Evolutionary conservation across 441 rosid species (phyloP), one percentile per base, ranked within the genome.

Genomic region (Isatis lusitanica): DNA sequence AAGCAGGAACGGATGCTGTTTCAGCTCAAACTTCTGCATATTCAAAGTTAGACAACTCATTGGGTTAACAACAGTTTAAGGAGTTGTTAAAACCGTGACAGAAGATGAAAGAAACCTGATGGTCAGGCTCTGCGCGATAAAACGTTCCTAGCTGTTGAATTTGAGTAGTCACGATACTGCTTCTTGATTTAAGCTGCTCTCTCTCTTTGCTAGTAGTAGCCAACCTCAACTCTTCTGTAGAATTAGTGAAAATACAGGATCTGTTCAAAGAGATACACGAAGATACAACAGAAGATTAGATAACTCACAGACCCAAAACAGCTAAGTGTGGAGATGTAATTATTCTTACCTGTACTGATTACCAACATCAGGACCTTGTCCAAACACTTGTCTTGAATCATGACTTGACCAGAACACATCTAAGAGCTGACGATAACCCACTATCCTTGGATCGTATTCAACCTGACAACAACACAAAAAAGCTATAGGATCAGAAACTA

Each of bases 291-390:
- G 1, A 21, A 21, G 46, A 66, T 59, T 12, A 57, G 44, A 44
- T 11, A 15, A 43, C 7, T 33, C 11, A 33, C 11, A 33, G 44
- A 24, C 28, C 7, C 13, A 10, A 21, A 58, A 43, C 5, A 21
- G 9, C 44, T n/a, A 24, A 24, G 12, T 28, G n/a, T 33, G n/a
- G 16, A 57, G 6, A 18, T 35, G 9, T 63, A 9, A 30, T 59
- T 11, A 6, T 47, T 15, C 39, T 55, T 68, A 87, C 98, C 97
- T 94, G 85, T 94, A 94, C 46, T 94, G 90, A 62, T 75, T 76
- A 63, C 97, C 98, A 30, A 92, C 97, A 76, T 94, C 98, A 70
- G 97, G 98, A 77, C 97, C 98, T 78, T 94, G 97, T 17, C 98
- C 97, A 81, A 88, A 90, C 7, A 81, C 94, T 79, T 93, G 96